These are phyloP conservation scores for Rosa chinensis DNA, from an alignment of 306 rosid species.

Conservation along the genomic window DNA sequence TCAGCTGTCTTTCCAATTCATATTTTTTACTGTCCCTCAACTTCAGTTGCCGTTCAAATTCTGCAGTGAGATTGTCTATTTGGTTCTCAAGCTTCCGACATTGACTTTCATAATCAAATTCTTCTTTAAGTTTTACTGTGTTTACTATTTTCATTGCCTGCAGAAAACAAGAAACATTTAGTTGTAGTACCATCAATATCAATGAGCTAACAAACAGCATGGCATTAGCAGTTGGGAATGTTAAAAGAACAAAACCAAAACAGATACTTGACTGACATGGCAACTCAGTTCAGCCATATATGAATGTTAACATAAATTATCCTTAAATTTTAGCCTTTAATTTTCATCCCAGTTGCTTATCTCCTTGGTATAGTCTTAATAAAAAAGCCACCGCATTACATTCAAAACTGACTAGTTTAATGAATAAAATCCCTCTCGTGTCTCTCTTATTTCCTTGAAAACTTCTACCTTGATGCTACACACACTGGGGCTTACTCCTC, in stretches of 20 bases:
- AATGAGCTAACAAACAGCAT: not conserved
- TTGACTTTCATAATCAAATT: slow-evolving; percentile 65
- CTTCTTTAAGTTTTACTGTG: slow-evolving; percentile 63
- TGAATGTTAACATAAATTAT: not conserved
- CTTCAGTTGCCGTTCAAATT: slow-evolving; percentile 61
- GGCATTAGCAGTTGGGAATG: not conserved
- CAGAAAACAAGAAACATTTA: slow-evolving; percentile 8
- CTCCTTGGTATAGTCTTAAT: not conserved
- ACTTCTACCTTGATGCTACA: not conserved
- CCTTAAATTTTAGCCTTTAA: not conserved
- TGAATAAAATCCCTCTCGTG: not conserved
- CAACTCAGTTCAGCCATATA: not conserved
- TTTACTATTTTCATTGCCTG: slow-evolving; percentile 73
- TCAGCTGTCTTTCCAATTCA: slow-evolving; percentile 48
- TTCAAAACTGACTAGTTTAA: not conserved
- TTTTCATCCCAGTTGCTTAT: not conserved
- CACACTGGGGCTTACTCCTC: not conserved
- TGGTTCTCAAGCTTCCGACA: slow-evolving; percentile 66
- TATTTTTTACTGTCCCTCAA: slow-evolving; percentile 42
- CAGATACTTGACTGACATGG: not conserved
- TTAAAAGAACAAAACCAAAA: not conserved
- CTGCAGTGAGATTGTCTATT: slow-evolving; percentile 62
- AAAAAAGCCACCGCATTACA: not conserved
- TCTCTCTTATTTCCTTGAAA: not conserved
- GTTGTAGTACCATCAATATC: not conserved